Conservation (phyloP, 202 grass and related monocot genomes). For the Saccharum hybrid region DNA sequence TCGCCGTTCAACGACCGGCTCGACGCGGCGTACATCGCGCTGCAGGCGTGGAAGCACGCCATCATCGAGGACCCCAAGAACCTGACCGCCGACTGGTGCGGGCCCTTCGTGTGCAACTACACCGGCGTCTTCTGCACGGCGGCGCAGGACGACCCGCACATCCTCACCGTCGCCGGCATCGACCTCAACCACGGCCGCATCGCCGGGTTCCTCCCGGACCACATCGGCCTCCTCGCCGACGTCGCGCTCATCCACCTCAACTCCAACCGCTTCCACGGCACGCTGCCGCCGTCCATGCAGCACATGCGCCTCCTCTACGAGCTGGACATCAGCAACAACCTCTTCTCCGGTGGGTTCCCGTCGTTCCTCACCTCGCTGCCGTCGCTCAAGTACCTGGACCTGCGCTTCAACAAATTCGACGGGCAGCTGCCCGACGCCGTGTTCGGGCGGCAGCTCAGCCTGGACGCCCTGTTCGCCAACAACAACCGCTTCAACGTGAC, state of each 20-base stretch:
- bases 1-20: slow-evolving; percentile 81
- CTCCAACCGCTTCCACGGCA: slow-evolving; percentile 77
- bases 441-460: slow-evolving; percentile 58
- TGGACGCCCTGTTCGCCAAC: slow-evolving; percentile 88
- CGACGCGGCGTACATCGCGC: slow-evolving; percentile 71
- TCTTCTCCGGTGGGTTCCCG: slow-evolving; percentile 73
- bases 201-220: slow-evolving; percentile 55
- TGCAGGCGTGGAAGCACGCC: slow-evolving; percentile 86
- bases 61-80: slow-evolving; percentile 81
- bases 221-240: slow-evolving; percentile 86
- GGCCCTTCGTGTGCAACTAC: slow-evolving; percentile 88
- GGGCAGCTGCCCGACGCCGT: slow-evolving; percentile 71
- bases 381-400: slow-evolving; percentile 71
- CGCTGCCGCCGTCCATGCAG: slow-evolving; percentile 59
- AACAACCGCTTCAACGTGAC: slow-evolving; percentile 83
- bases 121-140: slow-evolving; percentile 81
- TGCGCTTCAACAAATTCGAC: slow-evolving; percentile 77
- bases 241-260: slow-evolving; percentile 86
- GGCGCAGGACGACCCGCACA: slow-evolving; percentile 69
- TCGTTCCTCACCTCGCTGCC: slow-evolving; percentile 71
- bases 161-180: slow-evolving; percentile 78
- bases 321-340: slow-evolving; percentile 96
- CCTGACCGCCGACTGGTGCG: slow-evolving; percentile 78
- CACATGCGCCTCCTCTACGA: slow-evolving; percentile 80
- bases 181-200: slow-evolving; percentile 80